phyloP scores from a whole-genome alignment of 2,329 filamentous ascomycete genomes.

The Beauveria australis region DNA sequence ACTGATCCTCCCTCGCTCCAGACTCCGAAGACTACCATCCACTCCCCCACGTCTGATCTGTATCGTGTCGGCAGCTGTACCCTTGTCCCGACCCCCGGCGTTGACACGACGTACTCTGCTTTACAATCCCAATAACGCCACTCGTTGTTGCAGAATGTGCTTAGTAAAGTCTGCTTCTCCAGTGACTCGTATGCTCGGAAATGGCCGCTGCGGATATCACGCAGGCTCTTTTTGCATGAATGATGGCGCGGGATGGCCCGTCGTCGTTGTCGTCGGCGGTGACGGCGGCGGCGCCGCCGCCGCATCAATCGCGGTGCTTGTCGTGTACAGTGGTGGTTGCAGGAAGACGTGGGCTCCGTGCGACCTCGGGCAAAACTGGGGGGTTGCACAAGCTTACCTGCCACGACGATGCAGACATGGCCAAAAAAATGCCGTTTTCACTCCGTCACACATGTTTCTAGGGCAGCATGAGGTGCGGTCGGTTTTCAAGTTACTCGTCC shows the following conservation, averaged over 20 bases:
- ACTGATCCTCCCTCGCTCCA: not conserved
- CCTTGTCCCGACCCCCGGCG: not conserved
- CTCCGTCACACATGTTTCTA: not conserved
- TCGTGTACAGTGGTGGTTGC: not conserved
- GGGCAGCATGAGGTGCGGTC: not conserved
- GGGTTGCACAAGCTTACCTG: not conserved
- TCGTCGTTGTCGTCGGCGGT: not conserved
- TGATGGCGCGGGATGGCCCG: not conserved
- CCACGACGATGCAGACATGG: not conserved
- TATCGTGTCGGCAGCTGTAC: not conserved
- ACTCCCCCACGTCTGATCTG: not conserved
- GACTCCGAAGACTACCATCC: not conserved
- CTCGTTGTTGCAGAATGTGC: no score
- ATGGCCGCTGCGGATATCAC: no score
- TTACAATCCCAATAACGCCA: not conserved
- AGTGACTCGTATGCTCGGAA: no score
- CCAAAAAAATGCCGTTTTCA: not conserved
- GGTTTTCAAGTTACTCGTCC: not conserved
- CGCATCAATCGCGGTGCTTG: not conserved
- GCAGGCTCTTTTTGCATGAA: no score
- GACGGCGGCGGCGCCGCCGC: no score
- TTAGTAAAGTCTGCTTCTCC: no score
- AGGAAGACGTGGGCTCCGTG: not conserved
- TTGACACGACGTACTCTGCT: not conserved
- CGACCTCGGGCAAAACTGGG: not conserved